These are phyloP conservation scores for Hymenoscyphus repandus DNA, from an alignment of 2,329 filamentous ascomycete genomes.

Conservation along the genomic window DNA sequence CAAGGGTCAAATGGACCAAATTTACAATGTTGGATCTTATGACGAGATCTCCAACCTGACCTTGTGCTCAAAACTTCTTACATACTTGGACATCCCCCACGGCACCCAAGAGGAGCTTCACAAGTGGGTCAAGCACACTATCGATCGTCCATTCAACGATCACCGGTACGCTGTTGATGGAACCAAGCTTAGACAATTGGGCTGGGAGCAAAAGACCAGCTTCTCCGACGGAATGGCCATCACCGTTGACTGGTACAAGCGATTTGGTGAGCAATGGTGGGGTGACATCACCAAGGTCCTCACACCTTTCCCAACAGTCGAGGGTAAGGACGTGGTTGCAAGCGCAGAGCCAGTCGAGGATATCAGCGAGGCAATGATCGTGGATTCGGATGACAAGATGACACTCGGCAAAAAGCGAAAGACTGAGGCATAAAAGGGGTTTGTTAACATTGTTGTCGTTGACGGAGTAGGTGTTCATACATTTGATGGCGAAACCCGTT, in stretches of 20 bases:
- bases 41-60: conserved; percentile 73
- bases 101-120: conserved; percentile 47
- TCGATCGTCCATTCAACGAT: conserved; percentile 76
- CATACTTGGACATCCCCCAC: conserved; percentile 53
- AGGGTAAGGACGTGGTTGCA: conserved; percentile 45
- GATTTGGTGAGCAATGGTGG: conserved; percentile 66
- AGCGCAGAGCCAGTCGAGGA: conserved; percentile 26
- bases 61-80: conserved; percentile 60
- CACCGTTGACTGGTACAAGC: conserved; percentile 66
- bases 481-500: neutral
- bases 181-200: conserved; percentile 59
- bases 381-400: conserved; percentile 24
- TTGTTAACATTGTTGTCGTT: neutral
- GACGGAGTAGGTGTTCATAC: neutral
- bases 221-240: conserved; percentile 58
- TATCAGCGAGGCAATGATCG: conserved; percentile 25
- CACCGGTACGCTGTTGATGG: conserved; percentile 68
- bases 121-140: conserved; percentile 67
- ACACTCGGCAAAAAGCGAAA: conserved; percentile 27
- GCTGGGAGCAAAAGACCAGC: conserved; percentile 63
- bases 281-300: conserved; percentile 65
- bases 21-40: conserved; percentile 77
- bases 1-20: conserved; percentile 65
- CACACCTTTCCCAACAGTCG: conserved; percentile 60
- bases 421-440: conserved; percentile 14